Evolutionary conservation across 1,284 basidiomycete species (phyloP), one percentile per base, ranked within the genome.

Genomic region (Peniophora sp.): DNA sequence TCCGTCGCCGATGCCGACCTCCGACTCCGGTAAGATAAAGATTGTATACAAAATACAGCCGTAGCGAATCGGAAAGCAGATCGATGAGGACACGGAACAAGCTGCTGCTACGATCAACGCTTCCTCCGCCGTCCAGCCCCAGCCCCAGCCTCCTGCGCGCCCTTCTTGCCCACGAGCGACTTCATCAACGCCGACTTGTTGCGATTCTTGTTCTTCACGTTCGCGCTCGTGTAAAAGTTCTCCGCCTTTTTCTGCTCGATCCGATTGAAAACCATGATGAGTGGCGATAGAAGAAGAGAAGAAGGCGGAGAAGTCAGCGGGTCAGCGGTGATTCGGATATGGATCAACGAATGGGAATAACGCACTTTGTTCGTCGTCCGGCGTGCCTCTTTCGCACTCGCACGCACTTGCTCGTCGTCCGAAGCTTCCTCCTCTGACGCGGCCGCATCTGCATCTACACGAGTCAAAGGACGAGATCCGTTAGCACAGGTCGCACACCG

Each of bases 131-230:
- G n/a, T n/a, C n/a, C n/a, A n/a, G n/a, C n/a, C n/a, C n/a, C n/a
- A 49, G 20, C 51, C 43, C 14, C n/a, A n/a, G n/a, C n/a, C n/a
- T 44, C 53, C 27, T 45, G 45, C 38, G 16, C 17, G 22, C 47
- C 56, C 38, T 50, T 53, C 52, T 54, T 55, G 22, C 50, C 52
- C 53, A 51, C 71, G 27, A 78, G 63, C 17, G 72, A 69, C 59
- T 74, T 79, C 66, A 85, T 68, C 47, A 84, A 58, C 17, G 76
- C 73, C 16, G 78, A 74, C 59, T 84, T 85, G 48, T 69, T 67
- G 36, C 86, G 78, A 56, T 80, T 93, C 65, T 87, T 90, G 70
- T 93, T 94, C 74, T 95, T 94, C 62, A 94, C 91, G 61, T 94
- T 94, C 2, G 88, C 79, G 46, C 65, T 76, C 6, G 86, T 83